Percentiles rank a stretch among this genome's conserved stretches.
phyloP scores from a whole-genome alignment of 148 eudicot genomes.

The Rhododendron henanense region DNA sequence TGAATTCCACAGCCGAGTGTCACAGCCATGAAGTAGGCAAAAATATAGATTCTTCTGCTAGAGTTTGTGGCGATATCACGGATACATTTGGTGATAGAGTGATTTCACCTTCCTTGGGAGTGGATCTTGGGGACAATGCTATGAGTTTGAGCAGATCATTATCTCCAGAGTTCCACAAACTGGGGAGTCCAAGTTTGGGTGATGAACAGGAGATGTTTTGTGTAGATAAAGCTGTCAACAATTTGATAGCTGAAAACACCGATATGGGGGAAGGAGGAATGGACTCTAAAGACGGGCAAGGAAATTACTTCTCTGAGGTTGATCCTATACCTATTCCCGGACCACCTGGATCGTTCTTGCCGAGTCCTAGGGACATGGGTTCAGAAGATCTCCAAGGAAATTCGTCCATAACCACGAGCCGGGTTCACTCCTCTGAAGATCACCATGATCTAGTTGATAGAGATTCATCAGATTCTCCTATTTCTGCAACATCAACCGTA shows the following conservation, averaged over 20 bases:
- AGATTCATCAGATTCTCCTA: constrained; percentile 48
- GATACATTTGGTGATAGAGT: constrained; percentile 10
- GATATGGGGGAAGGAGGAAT: constrained; percentile 23
- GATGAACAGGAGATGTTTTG: constrained; percentile 30
- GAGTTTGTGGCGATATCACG: constrained; percentile 3
- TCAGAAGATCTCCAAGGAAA: constrained; percentile 42
- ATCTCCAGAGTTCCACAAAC: constrained; percentile 26
- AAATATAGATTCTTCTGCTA: constrained; percentile 12
- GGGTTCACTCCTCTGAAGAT: constrained; percentile 41
- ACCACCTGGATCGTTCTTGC: constrained; percentile 37
- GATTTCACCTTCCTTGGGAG: constrained; percentile 12
- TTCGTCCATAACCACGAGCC: constrained; percentile 49
- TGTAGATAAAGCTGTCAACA: constrained; percentile 26
- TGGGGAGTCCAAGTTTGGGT: constrained; percentile 18
- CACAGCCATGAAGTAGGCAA: constrained; percentile 8
- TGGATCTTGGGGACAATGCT: constrained; percentile 21
- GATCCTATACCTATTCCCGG: constrained; percentile 36
- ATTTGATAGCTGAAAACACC: constrained; percentile 10
- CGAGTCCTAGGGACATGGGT: constrained; percentile 28
- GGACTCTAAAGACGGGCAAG: constrained; percentile 26
- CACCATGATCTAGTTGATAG: constrained; percentile 35
- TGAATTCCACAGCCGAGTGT: constrained; percentile 7
- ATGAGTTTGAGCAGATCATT: constrained; percentile 24
- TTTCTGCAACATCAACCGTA: constrained; percentile 48
- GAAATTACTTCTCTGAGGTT: constrained; percentile 32